Base-by-base conservation (phyloP, 2,329 filamentous ascomycete genomes). In the Paraphaeosphaeria minitans region DNA sequence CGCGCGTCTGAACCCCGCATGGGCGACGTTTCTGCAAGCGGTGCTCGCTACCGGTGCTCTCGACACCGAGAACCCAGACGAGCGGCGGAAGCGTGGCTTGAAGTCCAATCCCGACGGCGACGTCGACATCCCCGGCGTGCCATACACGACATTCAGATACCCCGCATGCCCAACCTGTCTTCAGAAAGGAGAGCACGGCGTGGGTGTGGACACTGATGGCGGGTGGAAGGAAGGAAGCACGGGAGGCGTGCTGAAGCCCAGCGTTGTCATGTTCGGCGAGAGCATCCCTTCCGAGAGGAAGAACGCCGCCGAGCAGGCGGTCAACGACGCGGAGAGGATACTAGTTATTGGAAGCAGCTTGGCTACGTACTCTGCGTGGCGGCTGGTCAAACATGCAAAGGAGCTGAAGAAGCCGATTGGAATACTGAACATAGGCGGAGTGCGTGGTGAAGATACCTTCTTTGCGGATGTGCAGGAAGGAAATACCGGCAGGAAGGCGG, bases 261-360 rank as follows among this genome's bases (percentile, higher is more conserved):
- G 91, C 0, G 93, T 99, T 2, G 88, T 93, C 68, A 97, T 98
- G 92, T 98, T 98, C 75, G 95, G 95, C 16, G 95, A 98, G 77
- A 93, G 87, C 59, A 96, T 98, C 51, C 81, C 85, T 0, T 76
- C 79, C 1, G 70, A 78, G 1, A 88, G 93, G 37, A 97, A 96
- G 75, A 76, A 80, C 1, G 87, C 87, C 0, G 94, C 93, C 1
- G 93, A 98, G 72, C 79, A 86, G 29, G 90, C 90, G 13, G 87
- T 98, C 51, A 91, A 97, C 69, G 83, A 84, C 29, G 90, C 74
- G 19, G 87, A 87, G 6, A 86, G 87, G 59, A 77, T 98, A 37
- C 81, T 98, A 22, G 85, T 98, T 9, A 76, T 98, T 16, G 95
- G 93, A 4, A 97, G 92, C 37, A 97, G 92, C 61, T 83, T 98